Evolutionary conservation across 1,139 yeast genomes (phyloP).

Genomic region (Candida sp.): DNA sequence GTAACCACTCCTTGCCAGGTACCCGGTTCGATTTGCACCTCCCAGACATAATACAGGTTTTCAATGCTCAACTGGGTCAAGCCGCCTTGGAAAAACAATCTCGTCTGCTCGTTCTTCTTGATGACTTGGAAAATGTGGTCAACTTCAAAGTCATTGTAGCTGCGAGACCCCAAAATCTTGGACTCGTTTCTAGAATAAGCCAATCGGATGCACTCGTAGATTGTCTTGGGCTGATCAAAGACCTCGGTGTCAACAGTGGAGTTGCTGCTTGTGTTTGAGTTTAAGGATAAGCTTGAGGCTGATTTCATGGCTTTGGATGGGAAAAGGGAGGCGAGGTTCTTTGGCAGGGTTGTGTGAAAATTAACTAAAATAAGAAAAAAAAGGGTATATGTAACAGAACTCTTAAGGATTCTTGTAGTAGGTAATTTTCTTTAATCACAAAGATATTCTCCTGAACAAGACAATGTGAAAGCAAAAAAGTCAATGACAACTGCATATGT

Average conservation of each 20-base stretch:
- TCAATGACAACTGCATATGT: too few species aligned
- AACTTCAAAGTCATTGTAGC: constrained; percentile 9
- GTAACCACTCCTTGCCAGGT: constrained; percentile 30
- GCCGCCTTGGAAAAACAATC: constrained; percentile 8
- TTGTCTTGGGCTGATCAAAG: constrained; percentile 17
- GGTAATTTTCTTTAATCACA: background rate
- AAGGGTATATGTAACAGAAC: background rate
- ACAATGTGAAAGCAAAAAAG: too few species aligned
- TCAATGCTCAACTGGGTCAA: constrained; percentile 14
- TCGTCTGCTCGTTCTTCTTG: constrained; percentile 3
- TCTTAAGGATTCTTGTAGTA: background rate
- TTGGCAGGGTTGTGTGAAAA: background rate
- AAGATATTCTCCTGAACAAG: background rate
- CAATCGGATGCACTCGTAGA: constrained; percentile 34
- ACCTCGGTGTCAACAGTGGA: constrained; percentile 11
- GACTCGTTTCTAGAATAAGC: constrained; percentile 29
- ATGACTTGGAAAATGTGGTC: constrained; percentile 6
- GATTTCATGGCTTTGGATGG: constrained; percentile 11
- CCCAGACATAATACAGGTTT: constrained; percentile 23
- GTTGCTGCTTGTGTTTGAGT: constrained; percentile 14
- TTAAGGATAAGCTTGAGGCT: constrained; percentile 13
- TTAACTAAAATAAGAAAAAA: background rate
- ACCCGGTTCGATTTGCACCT: constrained; percentile 11
- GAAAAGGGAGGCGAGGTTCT: background rate
- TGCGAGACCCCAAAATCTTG: constrained; percentile 13